A percentile compares a stretch with the other conserved stretches of the same genome.
Evolutionary conservation across 768 basidiomycete species (phyloP).

Genomic region (Neoboletus magnificus): DNA sequence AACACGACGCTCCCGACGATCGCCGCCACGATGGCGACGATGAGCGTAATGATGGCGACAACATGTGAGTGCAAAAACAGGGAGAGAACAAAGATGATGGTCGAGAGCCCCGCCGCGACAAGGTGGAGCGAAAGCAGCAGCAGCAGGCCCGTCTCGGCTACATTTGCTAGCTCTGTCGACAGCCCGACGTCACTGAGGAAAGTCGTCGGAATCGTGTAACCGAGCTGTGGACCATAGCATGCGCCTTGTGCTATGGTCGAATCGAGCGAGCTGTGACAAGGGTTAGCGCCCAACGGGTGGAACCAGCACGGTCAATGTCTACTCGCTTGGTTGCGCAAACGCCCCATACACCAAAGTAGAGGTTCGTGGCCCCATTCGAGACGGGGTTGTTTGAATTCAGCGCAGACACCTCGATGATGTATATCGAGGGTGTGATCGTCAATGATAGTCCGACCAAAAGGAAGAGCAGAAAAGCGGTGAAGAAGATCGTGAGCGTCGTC

Average conservation of each 20-base stretch:
- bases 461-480: slow-evolving; percentile 66
- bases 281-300: background rate
- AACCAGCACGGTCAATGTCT: background rate
- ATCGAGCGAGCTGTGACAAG: slow-evolving; percentile 5
- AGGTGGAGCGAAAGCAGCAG: slow-evolving; percentile 68
- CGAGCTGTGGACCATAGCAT: slow-evolving; percentile 65
- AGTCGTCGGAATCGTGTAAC: slow-evolving; percentile 58
- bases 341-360: slow-evolving; percentile 83
- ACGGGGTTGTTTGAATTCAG: slow-evolving; percentile 29
- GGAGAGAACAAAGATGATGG: slow-evolving; percentile 49
- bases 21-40: slow-evolving; percentile 54
- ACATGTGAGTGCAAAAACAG: slow-evolving; percentile 58
- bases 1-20: slow-evolving; percentile 54
- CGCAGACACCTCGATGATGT: slow-evolving; percentile 49
- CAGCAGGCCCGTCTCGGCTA: slow-evolving; percentile 49
- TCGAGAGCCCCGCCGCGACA: slow-evolving; percentile 56
- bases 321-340: slow-evolving; percentile 61
- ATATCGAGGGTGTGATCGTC: slow-evolving; percentile 69
- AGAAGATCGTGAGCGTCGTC: slow-evolving; percentile 46
- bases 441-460: slow-evolving; percentile 74
- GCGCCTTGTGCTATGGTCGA: slow-evolving; percentile 22
- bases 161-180: slow-evolving; percentile 40
- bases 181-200: slow-evolving; percentile 44
- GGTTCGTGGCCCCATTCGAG: slow-evolving; percentile 53
- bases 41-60: slow-evolving; percentile 55